Conservation (phyloP, 1,284 basidiomycete species). For the Boletellus deceptivus region DNA sequence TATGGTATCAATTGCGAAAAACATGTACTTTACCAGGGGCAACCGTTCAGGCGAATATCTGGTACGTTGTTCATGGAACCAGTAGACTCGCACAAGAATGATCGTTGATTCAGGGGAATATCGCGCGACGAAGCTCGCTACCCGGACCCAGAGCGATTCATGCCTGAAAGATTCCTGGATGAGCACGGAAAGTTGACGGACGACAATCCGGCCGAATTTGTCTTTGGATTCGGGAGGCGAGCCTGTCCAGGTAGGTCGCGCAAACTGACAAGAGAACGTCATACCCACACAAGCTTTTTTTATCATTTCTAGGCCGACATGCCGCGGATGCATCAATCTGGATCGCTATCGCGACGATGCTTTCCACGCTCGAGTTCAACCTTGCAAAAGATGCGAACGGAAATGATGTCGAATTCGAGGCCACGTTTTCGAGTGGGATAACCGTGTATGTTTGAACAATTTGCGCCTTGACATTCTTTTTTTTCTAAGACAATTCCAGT, state of each 20-base stretch:
- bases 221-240: constrained; percentile 23
- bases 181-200: constrained; percentile 2
- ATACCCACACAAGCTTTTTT: too few species aligned
- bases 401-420: too few species aligned
- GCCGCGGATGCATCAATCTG: constrained; percentile 21
- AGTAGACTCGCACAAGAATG: too few species aligned
- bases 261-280: too few species aligned
- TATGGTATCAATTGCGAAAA: background rate
- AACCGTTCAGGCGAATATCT: background rate
- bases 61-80: too few species aligned
- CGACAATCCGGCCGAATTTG: constrained; percentile 9
- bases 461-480: too few species aligned
- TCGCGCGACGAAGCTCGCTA: constrained; percentile 14
- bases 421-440: too few species aligned
- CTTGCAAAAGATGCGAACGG: too few species aligned
- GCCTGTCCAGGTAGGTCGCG: constrained; percentile 14
- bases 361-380: constrained; percentile 1
- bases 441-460: too few species aligned
- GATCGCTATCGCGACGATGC: constrained; percentile 17
- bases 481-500: background rate
- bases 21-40: constrained; percentile 2
- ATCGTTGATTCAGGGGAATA: too few species aligned
- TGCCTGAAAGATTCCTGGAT: constrained; percentile 21
- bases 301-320: constrained; percentile 10
- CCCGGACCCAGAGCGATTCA: constrained; percentile 14